phyloP scores from a whole-genome alignment of 129 eudicot genomes.

The Lonicera japonica region DNA sequence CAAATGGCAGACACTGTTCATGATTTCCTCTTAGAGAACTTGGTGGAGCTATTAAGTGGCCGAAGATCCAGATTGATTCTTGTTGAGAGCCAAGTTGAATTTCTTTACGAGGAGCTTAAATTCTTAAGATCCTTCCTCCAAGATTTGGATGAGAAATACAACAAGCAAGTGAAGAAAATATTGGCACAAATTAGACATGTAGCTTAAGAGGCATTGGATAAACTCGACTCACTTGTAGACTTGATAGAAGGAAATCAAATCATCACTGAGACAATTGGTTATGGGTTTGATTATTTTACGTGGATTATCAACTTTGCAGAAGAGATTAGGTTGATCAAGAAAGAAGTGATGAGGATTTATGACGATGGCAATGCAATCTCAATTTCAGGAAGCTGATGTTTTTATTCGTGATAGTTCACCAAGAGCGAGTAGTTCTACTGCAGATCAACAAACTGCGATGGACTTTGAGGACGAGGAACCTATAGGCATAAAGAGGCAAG shows the following conservation, averaged over 20 bases:
- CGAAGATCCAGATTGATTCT: neutral
- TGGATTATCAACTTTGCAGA: neutral
- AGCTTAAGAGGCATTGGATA: constrained; percentile 3
- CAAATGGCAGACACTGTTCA: constrained; percentile 8
- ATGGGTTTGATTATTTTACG: neutral
- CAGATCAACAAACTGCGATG: constrained; percentile 13
- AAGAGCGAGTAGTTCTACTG: neutral
- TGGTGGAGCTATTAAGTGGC: neutral
- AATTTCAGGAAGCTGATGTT: neutral
- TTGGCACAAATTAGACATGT: neutral
- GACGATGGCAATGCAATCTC: neutral
- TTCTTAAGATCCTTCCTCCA: constrained; percentile 4
- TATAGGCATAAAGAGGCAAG: constrained; percentile 6
- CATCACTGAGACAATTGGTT: neutral
- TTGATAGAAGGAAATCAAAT: neutral
- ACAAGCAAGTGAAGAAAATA: neutral
- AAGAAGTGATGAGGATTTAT: neutral
- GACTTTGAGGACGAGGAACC: constrained; percentile 13
- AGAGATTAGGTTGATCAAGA: constrained; percentile 11
- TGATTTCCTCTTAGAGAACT: constrained; percentile 8
- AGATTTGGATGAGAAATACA: neutral
- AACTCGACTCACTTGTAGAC: neutral
- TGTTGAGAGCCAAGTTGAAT: neutral
- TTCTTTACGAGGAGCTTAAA: constrained; percentile 4
- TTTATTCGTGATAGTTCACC: neutral